Percentiles rank a stretch among this genome's conserved stretches.
phyloP scores from a whole-genome alignment of 177 flowering plant genomes.

The Vitis hybrid region DNA sequence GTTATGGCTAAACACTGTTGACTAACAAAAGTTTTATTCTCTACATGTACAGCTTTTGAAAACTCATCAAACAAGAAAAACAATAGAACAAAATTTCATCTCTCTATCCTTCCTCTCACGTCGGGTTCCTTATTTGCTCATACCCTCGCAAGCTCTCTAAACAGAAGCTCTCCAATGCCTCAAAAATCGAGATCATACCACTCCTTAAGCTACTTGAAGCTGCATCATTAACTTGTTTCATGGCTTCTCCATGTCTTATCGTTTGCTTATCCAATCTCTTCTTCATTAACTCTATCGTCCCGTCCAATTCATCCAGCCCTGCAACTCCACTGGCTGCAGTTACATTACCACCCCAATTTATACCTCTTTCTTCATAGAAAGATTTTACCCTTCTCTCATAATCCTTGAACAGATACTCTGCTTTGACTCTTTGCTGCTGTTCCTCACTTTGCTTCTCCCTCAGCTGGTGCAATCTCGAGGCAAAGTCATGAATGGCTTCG shows the following conservation, averaged over 20 bases:
- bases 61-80: too few species aligned
- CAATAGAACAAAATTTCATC: not conserved
- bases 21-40: too few species aligned
- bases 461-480: slow-evolving; percentile 5
- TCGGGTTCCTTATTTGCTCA: slow-evolving; percentile 7
- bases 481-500: slow-evolving; percentile 1
- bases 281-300: not conserved
- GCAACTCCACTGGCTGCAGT: too few species aligned
- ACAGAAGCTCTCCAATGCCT: slow-evolving; percentile 4
- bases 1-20: too few species aligned
- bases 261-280: not conserved
- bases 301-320: too few species aligned
- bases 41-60: too few species aligned
- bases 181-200: not conserved
- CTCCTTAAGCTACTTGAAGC: slow-evolving; percentile 6
- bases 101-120: not conserved
- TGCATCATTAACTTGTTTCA: not conserved
- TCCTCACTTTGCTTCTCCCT: slow-evolving; percentile 10
- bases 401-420: not conserved
- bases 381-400: not conserved
- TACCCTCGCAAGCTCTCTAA: not conserved
- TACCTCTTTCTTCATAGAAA: not conserved
- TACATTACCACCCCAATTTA: not conserved
- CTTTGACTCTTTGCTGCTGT: not conserved
- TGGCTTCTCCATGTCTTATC: not conserved